Conservation (phyloP, 2,329 filamentous ascomycete genomes). For the Triangularia verruculosa region DNA sequence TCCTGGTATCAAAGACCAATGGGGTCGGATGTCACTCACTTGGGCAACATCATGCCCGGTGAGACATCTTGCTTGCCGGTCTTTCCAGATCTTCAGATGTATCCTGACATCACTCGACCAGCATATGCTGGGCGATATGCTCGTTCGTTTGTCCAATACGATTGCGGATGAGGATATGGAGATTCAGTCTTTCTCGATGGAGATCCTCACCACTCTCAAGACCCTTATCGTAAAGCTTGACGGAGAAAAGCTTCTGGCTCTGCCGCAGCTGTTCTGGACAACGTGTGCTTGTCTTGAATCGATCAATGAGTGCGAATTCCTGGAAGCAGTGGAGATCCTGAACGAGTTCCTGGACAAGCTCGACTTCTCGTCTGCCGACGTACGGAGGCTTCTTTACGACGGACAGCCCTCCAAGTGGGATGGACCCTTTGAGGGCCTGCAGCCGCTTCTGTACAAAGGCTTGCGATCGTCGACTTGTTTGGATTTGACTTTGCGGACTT, state of each 20-base stretch:
- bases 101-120: constrained; percentile 89
- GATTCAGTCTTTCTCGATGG: constrained; percentile 96
- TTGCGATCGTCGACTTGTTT: constrained; percentile 82
- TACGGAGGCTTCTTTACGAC: constrained; percentile 70
- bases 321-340: constrained; percentile 88
- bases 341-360: constrained; percentile 81
- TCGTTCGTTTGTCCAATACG: constrained; percentile 90
- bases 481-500: constrained; percentile 69
- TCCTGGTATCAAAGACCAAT: constrained; percentile 83
- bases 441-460: constrained; percentile 85
- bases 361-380: constrained; percentile 67
- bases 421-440: constrained; percentile 80
- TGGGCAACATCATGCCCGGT: constrained; percentile 98
- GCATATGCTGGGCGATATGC: constrained; percentile 94
- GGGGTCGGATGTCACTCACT: constrained; percentile 83
- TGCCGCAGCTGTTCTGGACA: constrained; percentile 96
- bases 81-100: constrained; percentile 95
- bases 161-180: constrained; percentile 93
- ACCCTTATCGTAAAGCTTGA: constrained; percentile 85
- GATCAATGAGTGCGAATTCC: constrained; percentile 92
- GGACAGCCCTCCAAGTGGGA: constrained; percentile 86
- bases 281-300: constrained; percentile 95
- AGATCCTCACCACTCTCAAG: constrained; percentile 91
- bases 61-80: constrained; percentile 88
- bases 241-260: constrained; percentile 74